phyloP scores from a whole-genome alignment of 805 yeast species.

The Teunomyces gatunensis region DNA sequence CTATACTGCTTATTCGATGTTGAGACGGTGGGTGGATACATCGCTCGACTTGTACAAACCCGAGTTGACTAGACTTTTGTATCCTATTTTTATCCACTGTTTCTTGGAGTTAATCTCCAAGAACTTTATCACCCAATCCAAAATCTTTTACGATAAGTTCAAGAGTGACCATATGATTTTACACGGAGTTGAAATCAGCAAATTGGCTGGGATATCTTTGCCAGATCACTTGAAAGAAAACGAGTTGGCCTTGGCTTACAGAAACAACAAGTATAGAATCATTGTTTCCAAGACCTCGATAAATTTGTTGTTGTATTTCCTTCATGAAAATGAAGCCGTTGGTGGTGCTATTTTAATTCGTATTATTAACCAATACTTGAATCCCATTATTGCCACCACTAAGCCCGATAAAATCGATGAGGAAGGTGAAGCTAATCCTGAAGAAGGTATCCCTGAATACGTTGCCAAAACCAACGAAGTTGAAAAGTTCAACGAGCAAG shows the following conservation, averaged over 20 bases:
- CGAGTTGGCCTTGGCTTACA: slow-evolving; percentile 72
- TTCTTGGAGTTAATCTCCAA: slow-evolving; percentile 76
- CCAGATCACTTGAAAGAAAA: slow-evolving; percentile 82
- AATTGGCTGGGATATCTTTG: slow-evolving; percentile 69
- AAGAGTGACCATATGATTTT: slow-evolving; percentile 67
- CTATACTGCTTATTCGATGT: slow-evolving; percentile 73
- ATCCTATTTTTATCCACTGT: slow-evolving; percentile 90
- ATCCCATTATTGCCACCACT: slow-evolving; percentile 43
- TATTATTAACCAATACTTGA: slow-evolving; percentile 79
- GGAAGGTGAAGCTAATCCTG: slow-evolving; percentile 49
- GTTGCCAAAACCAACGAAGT: slow-evolving; percentile 44
- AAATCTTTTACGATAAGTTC: slow-evolving; percentile 72
- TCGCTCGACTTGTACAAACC: slow-evolving; percentile 90
- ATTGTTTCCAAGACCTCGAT: slow-evolving; percentile 80
- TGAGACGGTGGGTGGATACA: slow-evolving; percentile 85
- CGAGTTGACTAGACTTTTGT: slow-evolving; percentile 77
- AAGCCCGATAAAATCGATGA: slow-evolving; percentile 40
- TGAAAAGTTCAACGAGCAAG: slow-evolving; percentile 63
- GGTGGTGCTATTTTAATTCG: slow-evolving; percentile 90
- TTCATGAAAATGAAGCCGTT: slow-evolving; percentile 87
- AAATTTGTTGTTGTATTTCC: slow-evolving; percentile 76
- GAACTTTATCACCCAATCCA: slow-evolving; percentile 58
- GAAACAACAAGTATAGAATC: slow-evolving; percentile 69
- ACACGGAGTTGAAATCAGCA: slow-evolving; percentile 75
- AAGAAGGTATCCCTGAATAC: slow-evolving; percentile 52